Evolutionary conservation across 768 basidiomycete species (phyloP).

Genomic region (Mycena metata): DNA sequence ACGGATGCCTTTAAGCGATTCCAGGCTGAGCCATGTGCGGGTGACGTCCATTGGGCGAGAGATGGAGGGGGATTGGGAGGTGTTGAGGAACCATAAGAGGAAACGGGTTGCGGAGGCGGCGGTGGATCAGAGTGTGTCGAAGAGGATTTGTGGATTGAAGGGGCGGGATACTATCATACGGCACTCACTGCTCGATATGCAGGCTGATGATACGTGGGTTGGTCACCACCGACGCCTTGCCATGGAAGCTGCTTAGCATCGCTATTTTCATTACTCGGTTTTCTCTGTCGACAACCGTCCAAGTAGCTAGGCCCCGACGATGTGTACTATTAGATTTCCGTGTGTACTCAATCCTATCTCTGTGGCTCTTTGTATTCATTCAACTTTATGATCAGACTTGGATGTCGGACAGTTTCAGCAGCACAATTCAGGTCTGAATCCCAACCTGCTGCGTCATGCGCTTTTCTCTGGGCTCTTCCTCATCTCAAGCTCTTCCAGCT

Average conservation of each 20-base stretch:
- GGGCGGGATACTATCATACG: conserved; percentile 16
- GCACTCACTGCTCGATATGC: conserved; percentile 4
- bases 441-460: no score
- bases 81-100: conserved; percentile 9
- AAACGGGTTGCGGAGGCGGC: background rate
- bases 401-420: no score
- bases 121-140: background rate
- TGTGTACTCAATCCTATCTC: conserved; percentile 11
- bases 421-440: no score
- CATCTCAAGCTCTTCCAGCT: no score
- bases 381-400: no score
- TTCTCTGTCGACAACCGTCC: background rate
- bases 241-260: background rate
- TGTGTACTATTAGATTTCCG: conserved; percentile 2
- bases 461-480: no score
- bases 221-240: background rate
- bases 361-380: no score
- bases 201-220: conserved; percentile 10
- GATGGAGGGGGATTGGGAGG: conserved; percentile 2
- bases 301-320: background rate
- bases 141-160: background rate
- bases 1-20: background rate
- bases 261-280: background rate
- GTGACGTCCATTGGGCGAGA: background rate
- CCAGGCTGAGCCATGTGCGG: no score